These are phyloP conservation scores for Elsinoe necatrix DNA, from an alignment of 2,329 filamentous ascomycete species.

Conservation along the genomic window DNA sequence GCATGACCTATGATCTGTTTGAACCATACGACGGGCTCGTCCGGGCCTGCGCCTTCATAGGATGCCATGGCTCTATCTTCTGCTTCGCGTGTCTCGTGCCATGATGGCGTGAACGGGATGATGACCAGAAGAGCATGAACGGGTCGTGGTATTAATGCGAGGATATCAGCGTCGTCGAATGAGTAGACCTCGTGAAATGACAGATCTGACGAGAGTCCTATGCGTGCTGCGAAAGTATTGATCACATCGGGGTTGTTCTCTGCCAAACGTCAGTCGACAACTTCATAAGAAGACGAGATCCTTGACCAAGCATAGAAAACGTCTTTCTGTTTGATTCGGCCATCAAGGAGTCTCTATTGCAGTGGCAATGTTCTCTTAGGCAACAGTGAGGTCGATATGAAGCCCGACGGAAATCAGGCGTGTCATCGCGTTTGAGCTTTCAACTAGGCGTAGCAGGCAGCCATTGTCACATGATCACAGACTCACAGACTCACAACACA, in stretches of 20 bases:
- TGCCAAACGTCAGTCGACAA: not conserved
- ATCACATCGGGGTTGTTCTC: conserved; percentile 52
- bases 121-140: conserved; percentile 48
- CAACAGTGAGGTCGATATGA: not conserved
- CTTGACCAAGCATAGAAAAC: conserved; percentile 6
- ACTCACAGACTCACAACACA: too few relatives aligned
- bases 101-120: conserved; percentile 36
- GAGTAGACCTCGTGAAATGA: conserved; percentile 48
- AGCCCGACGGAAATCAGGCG: too few relatives aligned
- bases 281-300: not conserved
- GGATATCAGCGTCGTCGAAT: conserved; percentile 42
- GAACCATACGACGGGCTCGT: conserved; percentile 51
- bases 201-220: conserved; percentile 41
- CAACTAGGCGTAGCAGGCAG: too few relatives aligned
- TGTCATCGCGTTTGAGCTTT: too few relatives aligned
- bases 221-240: conserved; percentile 40
- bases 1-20: conserved; percentile 51
- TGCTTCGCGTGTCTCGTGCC: conserved; percentile 33
- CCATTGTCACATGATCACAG: too few relatives aligned
- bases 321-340: not conserved
- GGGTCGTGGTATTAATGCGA: conserved; percentile 45
- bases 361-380: not conserved
- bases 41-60: conserved; percentile 40
- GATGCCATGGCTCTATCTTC: conserved; percentile 34
- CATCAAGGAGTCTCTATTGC: not conserved